Base-by-base conservation (phyloP, 1,139 yeast species). In the Kodamaea ohmeri region DNA sequence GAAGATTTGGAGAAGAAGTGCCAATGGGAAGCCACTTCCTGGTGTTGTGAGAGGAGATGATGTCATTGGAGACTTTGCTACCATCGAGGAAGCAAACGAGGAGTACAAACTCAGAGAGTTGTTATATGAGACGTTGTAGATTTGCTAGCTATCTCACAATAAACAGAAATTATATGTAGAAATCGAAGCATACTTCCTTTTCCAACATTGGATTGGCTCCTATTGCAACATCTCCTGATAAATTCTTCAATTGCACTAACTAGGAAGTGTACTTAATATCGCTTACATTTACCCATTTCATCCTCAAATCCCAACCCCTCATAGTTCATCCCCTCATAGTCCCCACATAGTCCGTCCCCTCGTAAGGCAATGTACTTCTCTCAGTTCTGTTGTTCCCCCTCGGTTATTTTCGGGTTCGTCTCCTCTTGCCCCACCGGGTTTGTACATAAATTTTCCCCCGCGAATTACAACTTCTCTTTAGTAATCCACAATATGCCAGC, bases 21-120 rank as follows among this genome's bases (percentile, higher is more conserved):
- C 88, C 13, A 71, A 71, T 33, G 96, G 95, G 4, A 80, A 84
- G 52, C 65, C 77, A 2, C 73, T 89, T 40, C 98, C 98, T 2
- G 97, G 94, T n/a, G 76, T 92, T 16, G 89, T 90, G 19, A 75
- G 96, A 53, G 96, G 95, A n/a, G 88, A 82, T 49, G 96, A 88
- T 50, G 77, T 82, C 45, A 83, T 90, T 48, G 96, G 96, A 4
- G 80, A 83, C 55, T 83, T 83, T 83, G 76, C 80, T 56, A 87
- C 78, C 50, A 71, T 82, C 48, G 92, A 85, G 41, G 96, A 88
- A 37, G 88, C 92, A 16, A 83, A 86, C 52, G 96, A 88, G 55
- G 89, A 87, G 44, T 86, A 85, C 54, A 79, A 76, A 47, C 76
- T 83, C 42, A 74, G 80, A 43, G 75, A 74, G 36, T 51, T 82